Evolutionary conservation across 2,329 filamentous ascomycete species (phyloP).

Genomic region (Ascocoryne sarcoides): DNA sequence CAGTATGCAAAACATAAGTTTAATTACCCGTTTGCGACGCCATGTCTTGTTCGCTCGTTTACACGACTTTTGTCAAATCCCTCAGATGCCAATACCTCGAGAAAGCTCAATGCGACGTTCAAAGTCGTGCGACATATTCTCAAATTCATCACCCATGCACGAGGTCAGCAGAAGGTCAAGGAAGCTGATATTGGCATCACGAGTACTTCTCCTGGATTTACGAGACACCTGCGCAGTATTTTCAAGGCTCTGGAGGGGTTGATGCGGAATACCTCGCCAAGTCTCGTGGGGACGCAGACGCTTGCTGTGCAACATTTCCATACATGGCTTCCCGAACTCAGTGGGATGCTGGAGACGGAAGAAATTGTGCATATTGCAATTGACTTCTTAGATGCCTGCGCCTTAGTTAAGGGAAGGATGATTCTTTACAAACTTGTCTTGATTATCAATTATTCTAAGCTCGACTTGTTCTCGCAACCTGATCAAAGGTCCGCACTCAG

Average conservation of each 20-base stretch:
- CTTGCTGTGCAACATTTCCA: conserved; percentile 94
- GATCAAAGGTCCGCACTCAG: conserved; percentile 68
- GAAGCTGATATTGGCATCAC: conserved; percentile 75
- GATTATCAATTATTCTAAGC: conserved; percentile 81
- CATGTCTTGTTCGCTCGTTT: conserved; percentile 80
- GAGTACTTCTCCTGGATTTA: conserved; percentile 63
- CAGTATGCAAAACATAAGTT: conserved; percentile 83
- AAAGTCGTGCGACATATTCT: conserved; percentile 91
- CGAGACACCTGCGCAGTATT: conserved; percentile 72
- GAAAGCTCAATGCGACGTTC: conserved; percentile 81
- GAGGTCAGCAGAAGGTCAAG: conserved; percentile 79
- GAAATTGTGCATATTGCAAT: conserved; percentile 88
- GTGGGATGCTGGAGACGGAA: conserved; percentile 64
- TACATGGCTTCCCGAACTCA: conserved; percentile 89
- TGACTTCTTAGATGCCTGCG: conserved; percentile 88
- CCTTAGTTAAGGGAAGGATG: conserved; percentile 79
- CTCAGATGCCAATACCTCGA: conserved; percentile 71
- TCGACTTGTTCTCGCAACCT: conserved; percentile 71
- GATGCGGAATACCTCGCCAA: conserved; percentile 79
- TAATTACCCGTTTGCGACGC: conserved; percentile 86
- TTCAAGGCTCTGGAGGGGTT: conserved; percentile 85
- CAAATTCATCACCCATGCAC: conserved; percentile 87
- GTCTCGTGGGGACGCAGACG: conserved; percentile 88
- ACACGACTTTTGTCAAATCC: conserved; percentile 74
- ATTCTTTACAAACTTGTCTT: conserved; percentile 86